Conservation (phyloP, 2,329 filamentous ascomycete species). For the Huntiella decipiens region DNA sequence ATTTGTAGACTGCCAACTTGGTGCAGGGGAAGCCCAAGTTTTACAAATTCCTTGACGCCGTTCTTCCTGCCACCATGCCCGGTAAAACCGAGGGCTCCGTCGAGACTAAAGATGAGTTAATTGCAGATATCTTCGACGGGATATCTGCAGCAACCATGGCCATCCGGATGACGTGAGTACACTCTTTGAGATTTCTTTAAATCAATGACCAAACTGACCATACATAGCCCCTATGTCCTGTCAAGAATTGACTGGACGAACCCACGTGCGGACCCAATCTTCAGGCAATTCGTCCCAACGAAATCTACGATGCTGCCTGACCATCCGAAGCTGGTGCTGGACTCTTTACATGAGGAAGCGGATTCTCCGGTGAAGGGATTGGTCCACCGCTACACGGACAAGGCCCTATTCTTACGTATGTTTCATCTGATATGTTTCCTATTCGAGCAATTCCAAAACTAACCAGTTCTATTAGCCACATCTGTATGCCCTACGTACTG, state of each 20-base stretch:
- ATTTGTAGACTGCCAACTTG: conserved; percentile 26
- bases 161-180: conserved; percentile 32
- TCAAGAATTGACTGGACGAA: conserved; percentile 39
- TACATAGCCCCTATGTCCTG: conserved; percentile 33
- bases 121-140: conserved; percentile 33
- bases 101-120: conserved; percentile 27
- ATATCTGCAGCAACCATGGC: conserved; percentile 38
- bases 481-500: conserved; percentile 46
- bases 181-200: neutral
- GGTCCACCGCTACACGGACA: conserved; percentile 45
- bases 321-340: conserved; percentile 33
- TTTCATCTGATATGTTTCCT: neutral
- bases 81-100: conserved; percentile 14
- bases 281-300: conserved; percentile 40
- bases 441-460: neutral
- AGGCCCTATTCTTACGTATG: conserved; percentile 41
- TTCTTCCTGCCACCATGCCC: conserved; percentile 32
- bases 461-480: conserved; percentile 22
- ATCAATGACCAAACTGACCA: neutral
- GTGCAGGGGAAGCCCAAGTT: conserved; percentile 29
- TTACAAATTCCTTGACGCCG: conserved; percentile 26
- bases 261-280: conserved; percentile 38
- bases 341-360: conserved; percentile 37
- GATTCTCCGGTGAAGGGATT: conserved; percentile 38
- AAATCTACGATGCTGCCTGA: conserved; percentile 32